Conservation (phyloP, 2,329 filamentous ascomycete species). For the Lomentospora prolificans region DNA sequence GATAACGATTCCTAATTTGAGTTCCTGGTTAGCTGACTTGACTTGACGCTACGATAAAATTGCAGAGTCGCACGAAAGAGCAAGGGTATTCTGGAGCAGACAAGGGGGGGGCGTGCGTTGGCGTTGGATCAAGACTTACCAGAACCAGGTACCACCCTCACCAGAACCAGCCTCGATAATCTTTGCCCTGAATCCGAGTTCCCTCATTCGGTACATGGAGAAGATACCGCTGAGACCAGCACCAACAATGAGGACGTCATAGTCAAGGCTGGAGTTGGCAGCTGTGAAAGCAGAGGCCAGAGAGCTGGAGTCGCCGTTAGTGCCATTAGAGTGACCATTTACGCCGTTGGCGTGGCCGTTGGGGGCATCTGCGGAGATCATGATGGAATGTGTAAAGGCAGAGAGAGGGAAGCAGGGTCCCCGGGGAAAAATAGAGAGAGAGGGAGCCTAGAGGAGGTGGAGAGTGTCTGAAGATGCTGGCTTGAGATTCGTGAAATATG, state of each 20-base stretch:
- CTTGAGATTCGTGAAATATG: too few species aligned
- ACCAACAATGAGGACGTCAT: conserved; percentile 29
- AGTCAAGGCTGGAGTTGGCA: conserved; percentile 15
- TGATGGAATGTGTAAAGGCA: not conserved
- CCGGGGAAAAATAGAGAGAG: not conserved
- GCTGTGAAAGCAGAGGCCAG: not conserved
- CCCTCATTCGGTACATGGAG: conserved; percentile 27
- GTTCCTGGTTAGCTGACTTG: too few species aligned
- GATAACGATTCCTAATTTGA: conserved; percentile 31
- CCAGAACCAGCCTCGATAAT: conserved; percentile 29
- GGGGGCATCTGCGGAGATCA: conserved; percentile 7
- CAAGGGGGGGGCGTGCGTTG: too few species aligned
- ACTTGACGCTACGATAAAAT: not conserved
- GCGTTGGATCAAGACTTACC: too few species aligned
- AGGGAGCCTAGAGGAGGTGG: not conserved
- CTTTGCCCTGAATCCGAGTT: conserved; percentile 25
- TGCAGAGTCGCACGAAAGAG: not conserved
- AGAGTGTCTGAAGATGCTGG: not conserved
- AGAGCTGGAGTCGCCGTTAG: not conserved
- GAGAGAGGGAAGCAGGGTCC: conserved; percentile 6
- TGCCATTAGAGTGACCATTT: conserved; percentile 2
- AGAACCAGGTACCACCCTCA: conserved; percentile 37
- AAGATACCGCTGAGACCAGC: conserved; percentile 31
- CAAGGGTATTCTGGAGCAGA: too few species aligned
- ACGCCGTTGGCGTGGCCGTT: conserved; percentile 10